Percentiles rank a stretch among this genome's conserved stretches.
Evolutionary conservation across 2,329 filamentous ascomycete genomes (phyloP).

Genomic region (Xylaria sp.): DNA sequence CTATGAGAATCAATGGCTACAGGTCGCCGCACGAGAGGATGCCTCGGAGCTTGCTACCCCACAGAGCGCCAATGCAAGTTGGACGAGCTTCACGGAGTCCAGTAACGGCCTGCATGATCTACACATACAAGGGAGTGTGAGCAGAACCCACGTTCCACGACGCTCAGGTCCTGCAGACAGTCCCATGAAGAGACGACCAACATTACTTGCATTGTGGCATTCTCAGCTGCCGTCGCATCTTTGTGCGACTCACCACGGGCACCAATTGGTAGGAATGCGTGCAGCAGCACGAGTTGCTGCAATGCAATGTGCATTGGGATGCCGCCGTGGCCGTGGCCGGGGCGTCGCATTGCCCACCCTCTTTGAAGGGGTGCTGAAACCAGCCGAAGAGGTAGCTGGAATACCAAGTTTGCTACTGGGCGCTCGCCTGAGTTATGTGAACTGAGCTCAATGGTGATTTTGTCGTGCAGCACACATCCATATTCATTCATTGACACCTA

Average conservation of each 20-base stretch:
- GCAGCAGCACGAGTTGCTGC: conserved; percentile 29
- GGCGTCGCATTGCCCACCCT: conserved; percentile 22
- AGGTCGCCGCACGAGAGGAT: conserved; percentile 16
- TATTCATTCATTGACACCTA: not conserved
- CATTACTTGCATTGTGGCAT: conserved; percentile 34
- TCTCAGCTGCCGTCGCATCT: conserved; percentile 33
- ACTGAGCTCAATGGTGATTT: not conserved
- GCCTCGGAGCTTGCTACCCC: conserved; percentile 41
- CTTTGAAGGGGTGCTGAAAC: conserved; percentile 27
- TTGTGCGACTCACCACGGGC: conserved; percentile 22
- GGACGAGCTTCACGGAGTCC: conserved; percentile 40
- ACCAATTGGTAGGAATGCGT: conserved; percentile 27
- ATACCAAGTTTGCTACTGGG: conserved; percentile 1
- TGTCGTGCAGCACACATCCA: conserved; percentile 8
- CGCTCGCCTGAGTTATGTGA: conserved; percentile 7
- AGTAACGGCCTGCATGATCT: conserved; percentile 34
- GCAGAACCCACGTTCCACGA: conserved; percentile 27
- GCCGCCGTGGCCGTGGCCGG: conserved; percentile 29
- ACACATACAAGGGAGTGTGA: conserved; percentile 19
- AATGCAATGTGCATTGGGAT: conserved; percentile 31
- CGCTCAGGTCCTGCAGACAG: conserved; percentile 33
- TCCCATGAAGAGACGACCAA: conserved; percentile 23
- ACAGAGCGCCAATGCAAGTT: conserved; percentile 46
- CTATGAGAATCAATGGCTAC: conserved; percentile 18
- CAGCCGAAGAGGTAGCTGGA: conserved; percentile 26